phyloP scores from a whole-genome alignment of 306 rosid species.

The Malus asiatica region DNA sequence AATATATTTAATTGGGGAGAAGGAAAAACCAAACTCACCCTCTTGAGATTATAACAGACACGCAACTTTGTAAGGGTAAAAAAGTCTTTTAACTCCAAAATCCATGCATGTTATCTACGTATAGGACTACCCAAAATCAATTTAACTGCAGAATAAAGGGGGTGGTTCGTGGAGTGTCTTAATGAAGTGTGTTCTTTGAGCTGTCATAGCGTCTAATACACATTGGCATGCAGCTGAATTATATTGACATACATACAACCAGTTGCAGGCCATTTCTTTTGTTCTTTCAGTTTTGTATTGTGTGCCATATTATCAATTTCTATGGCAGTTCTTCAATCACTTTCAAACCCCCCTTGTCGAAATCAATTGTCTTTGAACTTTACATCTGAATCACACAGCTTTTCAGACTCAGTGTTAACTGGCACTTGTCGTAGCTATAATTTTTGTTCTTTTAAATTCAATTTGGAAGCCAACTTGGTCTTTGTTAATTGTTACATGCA shows the following conservation, averaged over 20 bases:
- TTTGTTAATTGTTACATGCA: too few relatives aligned
- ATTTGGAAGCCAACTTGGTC: too few relatives aligned
- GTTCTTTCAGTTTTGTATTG: conserved; percentile 12
- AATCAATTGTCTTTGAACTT: background rate
- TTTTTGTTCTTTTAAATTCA: background rate
- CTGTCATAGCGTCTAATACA: background rate
- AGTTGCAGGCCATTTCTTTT: background rate
- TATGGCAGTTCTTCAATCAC: conserved; percentile 14
- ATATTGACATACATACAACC: background rate
- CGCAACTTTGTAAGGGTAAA: background rate
- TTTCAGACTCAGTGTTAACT: background rate
- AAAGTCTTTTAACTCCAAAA: background rate
- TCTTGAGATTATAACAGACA: background rate
- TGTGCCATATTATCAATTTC: conserved; percentile 25
- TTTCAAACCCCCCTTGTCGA: background rate
- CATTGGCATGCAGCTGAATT: background rate
- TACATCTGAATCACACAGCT: background rate
- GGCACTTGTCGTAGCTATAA: background rate
- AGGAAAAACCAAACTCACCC: background rate
- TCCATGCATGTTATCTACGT: background rate
- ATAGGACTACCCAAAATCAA: background rate
- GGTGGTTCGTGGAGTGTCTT: conserved; percentile 8
- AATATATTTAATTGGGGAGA: background rate
- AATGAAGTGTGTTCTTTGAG: background rate
- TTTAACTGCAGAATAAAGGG: background rate